Evolutionary conservation across 345 rosid genomes (phyloP).

Genomic region (Turritis glabra): DNA sequence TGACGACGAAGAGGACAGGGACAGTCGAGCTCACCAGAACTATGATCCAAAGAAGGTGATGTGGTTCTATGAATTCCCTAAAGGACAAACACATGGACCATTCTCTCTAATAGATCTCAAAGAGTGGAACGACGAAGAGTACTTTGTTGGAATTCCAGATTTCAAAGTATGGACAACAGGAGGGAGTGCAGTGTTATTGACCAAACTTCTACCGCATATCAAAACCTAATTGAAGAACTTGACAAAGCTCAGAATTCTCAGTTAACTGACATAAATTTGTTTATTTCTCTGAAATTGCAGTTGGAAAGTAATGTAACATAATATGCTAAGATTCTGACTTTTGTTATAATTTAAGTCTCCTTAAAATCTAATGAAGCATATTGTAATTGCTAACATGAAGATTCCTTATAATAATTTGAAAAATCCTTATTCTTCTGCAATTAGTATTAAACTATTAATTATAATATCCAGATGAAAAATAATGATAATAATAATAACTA

Average conservation of each 20-base stretch:
- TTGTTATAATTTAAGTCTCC: conserved; percentile 57
- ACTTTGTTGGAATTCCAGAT: conserved; percentile 43
- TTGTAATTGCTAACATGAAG: background rate
- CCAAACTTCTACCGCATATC: conserved; percentile 21
- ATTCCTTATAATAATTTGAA: background rate
- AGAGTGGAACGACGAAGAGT: conserved; percentile 52
- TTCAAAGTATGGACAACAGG: conserved; percentile 75
- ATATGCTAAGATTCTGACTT: conserved; percentile 17
- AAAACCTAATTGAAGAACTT: conserved; percentile 31
- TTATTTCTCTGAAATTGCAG: background rate
- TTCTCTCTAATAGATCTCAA: conserved; percentile 54
- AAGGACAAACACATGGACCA: conserved; percentile 61
- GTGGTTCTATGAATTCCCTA: conserved; percentile 64
- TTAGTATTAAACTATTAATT: too few relatives aligned
- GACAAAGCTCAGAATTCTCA: background rate
- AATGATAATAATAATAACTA: too few relatives aligned
- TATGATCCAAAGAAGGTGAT: conserved; percentile 32
- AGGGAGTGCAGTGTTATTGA: conserved; percentile 48
- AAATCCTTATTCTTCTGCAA: background rate
- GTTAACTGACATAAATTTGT: too few relatives aligned
- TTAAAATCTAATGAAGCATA: conserved; percentile 43
- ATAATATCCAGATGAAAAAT: too few relatives aligned
- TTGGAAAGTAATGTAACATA: background rate
- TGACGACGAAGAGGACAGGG: conserved; percentile 37
- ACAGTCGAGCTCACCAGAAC: background rate